Conservation (phyloP, 495 filamentous ascomycete species). For the Pseudevernia furfuracea region DNA sequence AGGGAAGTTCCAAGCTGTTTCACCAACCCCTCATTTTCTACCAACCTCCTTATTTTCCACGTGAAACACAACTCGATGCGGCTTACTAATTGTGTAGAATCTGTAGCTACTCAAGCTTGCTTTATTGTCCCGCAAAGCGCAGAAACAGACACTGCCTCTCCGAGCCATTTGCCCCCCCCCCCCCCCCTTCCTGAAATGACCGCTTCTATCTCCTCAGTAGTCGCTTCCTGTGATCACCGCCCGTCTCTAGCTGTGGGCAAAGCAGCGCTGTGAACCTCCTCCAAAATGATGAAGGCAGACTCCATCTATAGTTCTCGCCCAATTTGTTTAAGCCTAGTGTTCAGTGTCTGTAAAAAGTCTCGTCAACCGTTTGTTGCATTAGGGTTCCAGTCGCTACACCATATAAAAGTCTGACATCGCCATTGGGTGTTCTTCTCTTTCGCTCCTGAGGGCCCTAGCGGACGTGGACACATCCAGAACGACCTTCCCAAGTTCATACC, state of each 20-base stretch:
- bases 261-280: not conserved
- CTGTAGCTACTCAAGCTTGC: too few species aligned
- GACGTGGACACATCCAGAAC: conserved; percentile 81
- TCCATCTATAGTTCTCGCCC: not conserved
- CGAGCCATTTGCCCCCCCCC: too few species aligned
- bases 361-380: conserved; percentile 8
- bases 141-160: too few species aligned
- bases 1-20: too few species aligned
- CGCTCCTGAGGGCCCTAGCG: conserved; percentile 71
- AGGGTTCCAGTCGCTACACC: conserved; percentile 75
- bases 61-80: too few species aligned
- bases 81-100: too few species aligned
- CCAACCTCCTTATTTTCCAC: too few species aligned
- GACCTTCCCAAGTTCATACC: conserved; percentile 75
- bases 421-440: conserved; percentile 78
- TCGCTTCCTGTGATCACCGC: not conserved
- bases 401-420: conserved; percentile 83
- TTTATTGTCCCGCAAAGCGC: too few species aligned
- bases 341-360: not conserved
- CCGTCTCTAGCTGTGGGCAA: not conserved
- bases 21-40: too few species aligned
- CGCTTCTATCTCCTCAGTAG: not conserved
- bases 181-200: not conserved
- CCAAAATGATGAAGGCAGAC: not conserved
- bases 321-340: too few species aligned